phyloP scores from a whole-genome alignment of 2,329 filamentous ascomycete species.

The Emergomyces pasteurianus region DNA sequence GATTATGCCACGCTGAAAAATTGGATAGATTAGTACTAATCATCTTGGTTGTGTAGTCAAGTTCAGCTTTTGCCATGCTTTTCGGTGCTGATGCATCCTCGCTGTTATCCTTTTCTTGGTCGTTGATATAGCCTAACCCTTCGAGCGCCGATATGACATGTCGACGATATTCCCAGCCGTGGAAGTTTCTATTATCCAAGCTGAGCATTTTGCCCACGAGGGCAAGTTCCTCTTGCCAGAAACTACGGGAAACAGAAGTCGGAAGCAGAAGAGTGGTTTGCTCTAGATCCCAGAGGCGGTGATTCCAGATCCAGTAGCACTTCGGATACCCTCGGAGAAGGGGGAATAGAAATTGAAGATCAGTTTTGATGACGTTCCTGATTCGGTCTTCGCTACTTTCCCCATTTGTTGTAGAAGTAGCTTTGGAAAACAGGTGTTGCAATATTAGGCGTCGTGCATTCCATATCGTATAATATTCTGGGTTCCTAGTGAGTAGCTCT shows the following conservation, averaged over 20 bases:
- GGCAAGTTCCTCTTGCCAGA: slow-evolving; percentile 78
- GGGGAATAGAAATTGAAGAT: slow-evolving; percentile 72
- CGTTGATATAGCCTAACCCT: slow-evolving; percentile 25
- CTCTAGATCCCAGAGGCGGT: slow-evolving; percentile 72
- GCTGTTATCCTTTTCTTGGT: slow-evolving; percentile 9
- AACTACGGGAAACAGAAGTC: slow-evolving; percentile 40
- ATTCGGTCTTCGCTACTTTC: slow-evolving; percentile 30
- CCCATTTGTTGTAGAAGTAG: background rate
- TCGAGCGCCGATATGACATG: slow-evolving; percentile 68
- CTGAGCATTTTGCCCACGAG: slow-evolving; percentile 80
- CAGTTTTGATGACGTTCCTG: slow-evolving; percentile 51
- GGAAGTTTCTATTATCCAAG: slow-evolving; percentile 82
- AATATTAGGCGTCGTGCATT: slow-evolving; percentile 55
- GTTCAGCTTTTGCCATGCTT: slow-evolving; percentile 67
- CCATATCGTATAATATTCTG: slow-evolving; percentile 40
- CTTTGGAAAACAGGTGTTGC: slow-evolving; percentile 43
- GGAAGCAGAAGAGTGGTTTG: slow-evolving; percentile 57
- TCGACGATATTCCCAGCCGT: slow-evolving; percentile 88
- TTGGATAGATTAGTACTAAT: slow-evolving; percentile 77
- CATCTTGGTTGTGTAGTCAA: slow-evolving; percentile 84
- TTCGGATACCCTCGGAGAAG: slow-evolving; percentile 80
- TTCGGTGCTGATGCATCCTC: slow-evolving; percentile 33
- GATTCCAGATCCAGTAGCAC: slow-evolving; percentile 99
- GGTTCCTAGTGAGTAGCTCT: slow-evolving; percentile 33
- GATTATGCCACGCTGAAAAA: slow-evolving; percentile 93